phyloP scores from a whole-genome alignment of 768 basidiomycete genomes.

The Tephrocybe sp. region DNA sequence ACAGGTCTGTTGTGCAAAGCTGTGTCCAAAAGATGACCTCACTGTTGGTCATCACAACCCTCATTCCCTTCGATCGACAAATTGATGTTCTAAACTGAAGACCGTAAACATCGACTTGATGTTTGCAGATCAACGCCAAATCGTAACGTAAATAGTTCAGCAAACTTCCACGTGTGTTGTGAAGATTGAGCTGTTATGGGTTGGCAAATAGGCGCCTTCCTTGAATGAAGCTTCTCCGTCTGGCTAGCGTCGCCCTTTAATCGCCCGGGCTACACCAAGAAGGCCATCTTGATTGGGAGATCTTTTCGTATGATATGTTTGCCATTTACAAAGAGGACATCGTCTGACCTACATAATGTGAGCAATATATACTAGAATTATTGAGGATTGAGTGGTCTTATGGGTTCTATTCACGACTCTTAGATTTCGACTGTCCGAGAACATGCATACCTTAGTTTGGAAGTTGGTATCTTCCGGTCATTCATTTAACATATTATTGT shows the following conservation, averaged over 20 bases:
- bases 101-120: not conserved
- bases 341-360: not conserved
- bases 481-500: not conserved
- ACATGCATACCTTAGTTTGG: not conserved
- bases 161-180: not conserved
- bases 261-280: not conserved
- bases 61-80: too few relatives aligned
- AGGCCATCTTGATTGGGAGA: not conserved
- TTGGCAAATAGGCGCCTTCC: not conserved
- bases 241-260: not conserved
- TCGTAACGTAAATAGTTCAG: conserved; percentile 1
- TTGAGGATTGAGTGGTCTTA: not conserved
- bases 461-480: not conserved
- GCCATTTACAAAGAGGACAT: not conserved
- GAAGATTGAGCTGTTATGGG: not conserved
- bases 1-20: too few relatives aligned
- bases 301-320: not conserved
- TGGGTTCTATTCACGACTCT: not conserved
- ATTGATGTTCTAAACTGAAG: not conserved
- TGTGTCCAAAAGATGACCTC: too few relatives aligned
- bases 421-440: not conserved
- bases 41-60: not conserved
- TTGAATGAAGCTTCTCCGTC: not conserved
- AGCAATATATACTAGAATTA: not conserved
- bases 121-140: not conserved